Base-by-base conservation (phyloP, 352 stramenopile species). In the Plasmopara halstedii region DNA sequence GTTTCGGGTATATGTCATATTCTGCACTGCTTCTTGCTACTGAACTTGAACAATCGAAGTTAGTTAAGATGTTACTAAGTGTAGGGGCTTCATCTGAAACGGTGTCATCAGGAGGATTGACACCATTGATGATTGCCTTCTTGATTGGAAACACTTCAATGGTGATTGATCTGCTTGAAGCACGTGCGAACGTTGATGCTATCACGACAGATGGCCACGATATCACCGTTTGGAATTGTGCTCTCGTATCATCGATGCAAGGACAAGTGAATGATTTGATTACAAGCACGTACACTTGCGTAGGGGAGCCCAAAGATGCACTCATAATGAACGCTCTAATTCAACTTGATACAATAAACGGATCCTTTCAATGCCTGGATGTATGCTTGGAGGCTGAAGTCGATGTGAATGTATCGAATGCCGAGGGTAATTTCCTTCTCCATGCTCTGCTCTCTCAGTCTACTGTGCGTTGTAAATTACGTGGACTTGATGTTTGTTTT, bases 361-460 rank as follows among this genome's bases (percentile, higher is more conserved):
- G 64, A 8, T 59, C 44, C 13, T 64, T 75, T 4, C 44, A 52
- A 42, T 39, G 67, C 9, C 25, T 79, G n/a, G 18, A 64, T 1
- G 47, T 53, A 22, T 71, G 72, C 3, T 52, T 91, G 0, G 52
- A 53, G 2, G 39, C 40, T 2, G 47, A 59, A 2, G 43, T 85
- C 6, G 77, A 88, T 22, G 65, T 72, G 0, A 85, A 83, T 21
- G 54, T 86, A 19, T 88, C 74, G 6, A 79, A 78, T 21, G 52
- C 46, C 0, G 44, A 84, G 6, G 76, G 79, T 0, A 62, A 84
- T 25, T 91, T 84, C 42, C 45, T 83, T 0, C 48, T 88, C n/a
- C 79, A 88, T 29, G 64, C 64, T 3, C 15, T 85, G 7, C 39
- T 91, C 1, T 88, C 76, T 2, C 69, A 66, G 27, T 61, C 58